These are phyloP conservation scores for Trichoderma lentiforme DNA, from an alignment of 2,329 filamentous ascomycete genomes.

Conservation along the genomic window DNA sequence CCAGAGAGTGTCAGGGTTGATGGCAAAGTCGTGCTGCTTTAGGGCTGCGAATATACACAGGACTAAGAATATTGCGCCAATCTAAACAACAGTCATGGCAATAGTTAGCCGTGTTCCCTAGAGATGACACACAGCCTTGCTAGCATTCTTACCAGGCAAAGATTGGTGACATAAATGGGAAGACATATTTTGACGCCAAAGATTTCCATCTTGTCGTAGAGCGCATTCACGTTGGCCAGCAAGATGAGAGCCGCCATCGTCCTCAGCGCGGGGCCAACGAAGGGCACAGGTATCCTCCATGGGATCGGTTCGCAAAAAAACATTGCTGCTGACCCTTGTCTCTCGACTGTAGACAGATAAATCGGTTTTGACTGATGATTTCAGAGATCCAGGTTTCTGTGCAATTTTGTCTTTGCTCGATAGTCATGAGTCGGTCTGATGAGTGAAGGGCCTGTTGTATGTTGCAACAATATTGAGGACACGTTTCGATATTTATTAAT, in stretches of 20 bases:
- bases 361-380: not conserved
- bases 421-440: not conserved
- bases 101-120: not conserved
- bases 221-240: slow-evolving; percentile 15
- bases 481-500: not conserved
- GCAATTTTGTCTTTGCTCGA: not conserved
- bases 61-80: not conserved
- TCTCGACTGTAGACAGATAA: not conserved
- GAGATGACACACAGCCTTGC: not conserved
- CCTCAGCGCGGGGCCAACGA: slow-evolving; percentile 11
- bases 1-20: not conserved
- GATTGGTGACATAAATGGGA: not conserved
- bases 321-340: not conserved
- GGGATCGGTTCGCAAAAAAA: not conserved
- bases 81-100: not conserved
- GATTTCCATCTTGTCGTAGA: slow-evolving; percentile 17
- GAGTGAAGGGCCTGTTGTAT: not conserved
- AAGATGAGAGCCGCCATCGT: slow-evolving; percentile 14
- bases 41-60: not conserved
- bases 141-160: not conserved
- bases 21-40: not conserved
- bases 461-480: not conserved
- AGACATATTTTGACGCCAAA: not conserved
- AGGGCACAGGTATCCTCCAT: slow-evolving; percentile 18
- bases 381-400: not conserved